Evolutionary conservation across 2,329 filamentous ascomycete genomes (phyloP), one percentile per base, ranked within the genome.

Genomic region (Botrytis cinerea): DNA sequence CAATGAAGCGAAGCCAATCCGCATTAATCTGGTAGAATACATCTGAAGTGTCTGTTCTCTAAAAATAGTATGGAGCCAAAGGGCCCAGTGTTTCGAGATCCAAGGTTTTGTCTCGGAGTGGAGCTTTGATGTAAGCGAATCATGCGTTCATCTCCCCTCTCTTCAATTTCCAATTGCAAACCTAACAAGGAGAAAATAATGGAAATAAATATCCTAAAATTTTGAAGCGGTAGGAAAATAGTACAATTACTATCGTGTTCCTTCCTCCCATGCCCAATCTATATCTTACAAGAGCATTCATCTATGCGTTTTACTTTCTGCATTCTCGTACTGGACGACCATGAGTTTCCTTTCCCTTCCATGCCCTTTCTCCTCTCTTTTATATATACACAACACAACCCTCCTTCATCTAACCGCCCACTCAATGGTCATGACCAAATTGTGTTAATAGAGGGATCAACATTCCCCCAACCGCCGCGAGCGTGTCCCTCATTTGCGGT

Each of bases 381-480:
- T 18, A 46, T 67, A 67, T 54, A 45, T 57, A 66, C 60, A 72
- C 7, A 45, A 66, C 60, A 72, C 7, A 45, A 12, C 12, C 14
- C 4, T 35, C 40, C 70, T 20, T 62, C 5, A 43, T 32, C 45
- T n/a, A 28, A 61, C n/a, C 69, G n/a, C 25, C 71, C 25, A 25
- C 59, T 78, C 74, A 81, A 76, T 94, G 91, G 79, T 92, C 90
- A 81, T 95, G 92, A 4, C 93, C 93, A 76, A 94, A 88, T 78
- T 94, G 92, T 32, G 92, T 93, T 60, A 95, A 83, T 59, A 95
- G 85, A 22, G 93, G 93, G 71, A 96, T 81, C 71, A 95, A 82
- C 92, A 96, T 95, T 75, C 93, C 93, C 40, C 86, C 86, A 22
- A 94, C 87, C 4, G 92, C 92, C 20, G 89, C 89, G 71, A 94